Percentiles rank a stretch among this genome's conserved stretches.
These are phyloP conservation scores for Entonaema liquescens DNA, from an alignment of 495 filamentous ascomycete genomes.

Conservation along the genomic window DNA sequence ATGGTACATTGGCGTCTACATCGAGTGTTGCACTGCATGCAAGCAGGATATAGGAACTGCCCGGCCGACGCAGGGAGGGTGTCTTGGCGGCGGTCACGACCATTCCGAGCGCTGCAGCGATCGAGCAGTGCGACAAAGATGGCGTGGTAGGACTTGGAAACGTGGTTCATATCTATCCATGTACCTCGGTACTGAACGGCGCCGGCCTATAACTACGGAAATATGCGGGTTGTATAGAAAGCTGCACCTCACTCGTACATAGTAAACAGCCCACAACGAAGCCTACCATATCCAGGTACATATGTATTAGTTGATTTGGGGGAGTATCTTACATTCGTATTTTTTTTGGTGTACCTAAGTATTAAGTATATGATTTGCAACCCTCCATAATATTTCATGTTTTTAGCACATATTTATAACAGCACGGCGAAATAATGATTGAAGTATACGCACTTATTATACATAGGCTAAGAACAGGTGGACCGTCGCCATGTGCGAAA, in stretches of 20 bases:
- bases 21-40: slow-evolving; percentile 29
- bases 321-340: not conserved
- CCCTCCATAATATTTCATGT: not conserved
- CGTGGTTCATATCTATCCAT: not conserved
- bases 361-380: not conserved
- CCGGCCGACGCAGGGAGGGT: slow-evolving; percentile 17
- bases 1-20: slow-evolving; percentile 12
- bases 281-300: not conserved
- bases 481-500: slow-evolving; percentile 18
- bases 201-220: slow-evolving; percentile 26
- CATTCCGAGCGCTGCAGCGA: slow-evolving; percentile 31
- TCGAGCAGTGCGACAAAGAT: slow-evolving; percentile 29
- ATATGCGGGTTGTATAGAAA: slow-evolving; percentile 30
- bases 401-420: not conserved
- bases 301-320: not conserved
- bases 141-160: slow-evolving; percentile 32
- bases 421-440: not conserved
- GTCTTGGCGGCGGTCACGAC: slow-evolving; percentile 32
- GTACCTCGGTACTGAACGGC: slow-evolving; percentile 1
- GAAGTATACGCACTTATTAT: not conserved
- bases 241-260: slow-evolving; percentile 14
- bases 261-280: slow-evolving; percentile 6
- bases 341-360: not conserved
- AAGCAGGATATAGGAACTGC: slow-evolving; percentile 27
- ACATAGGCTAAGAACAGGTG: slow-evolving; percentile 26